Evolutionary conservation across 441 rosid species (phyloP), one percentile per base, ranked within the genome.

Genomic region (Jatropha multifida): DNA sequence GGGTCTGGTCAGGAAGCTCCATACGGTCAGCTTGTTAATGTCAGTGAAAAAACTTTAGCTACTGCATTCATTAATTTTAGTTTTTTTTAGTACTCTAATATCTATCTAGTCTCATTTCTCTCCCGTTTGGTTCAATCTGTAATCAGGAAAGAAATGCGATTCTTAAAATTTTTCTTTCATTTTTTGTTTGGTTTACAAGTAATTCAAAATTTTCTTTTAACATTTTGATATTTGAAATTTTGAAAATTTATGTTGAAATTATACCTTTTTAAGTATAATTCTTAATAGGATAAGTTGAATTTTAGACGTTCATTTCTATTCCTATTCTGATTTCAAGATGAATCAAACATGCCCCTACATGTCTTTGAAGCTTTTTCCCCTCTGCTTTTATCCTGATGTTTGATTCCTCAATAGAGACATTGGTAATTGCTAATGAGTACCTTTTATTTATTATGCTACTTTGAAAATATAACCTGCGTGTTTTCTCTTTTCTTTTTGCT

Each of bases 1-100:
- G 98, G 98, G 26, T 65, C 83, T 48, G 97, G 97, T 37, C 83
- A 54, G 59, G 85, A 83, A 79, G 97, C 88, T 26, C 97, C 97
- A 2, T 88, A 87, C 74, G 92, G 85, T 44, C 87, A 88, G 81
- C 94, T 94, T 63, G 80, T 94, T 83, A 90, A 91, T 77, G 95
- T 90, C 66, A 84, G 89, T 81, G 32, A 65, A 71, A 18, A 3
- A 38, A 40, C 20, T 40, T 38, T 23, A 44, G 68, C 42, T 10
- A 62, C 44, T 55, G 4, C 46, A 62, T 63, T 78, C 18, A 13
- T 75, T 71, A 59, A 1, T 38, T 60, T 49, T 23, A 3, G 14
- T 51, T 69, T n/a, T 12, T 38, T 3, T 70, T 74, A 20, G n/a
- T 4, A 27, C 48, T 48, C 13, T 2, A 46, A 23, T 67, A 1